Conservation (phyloP, 306 rosid species). For the Glycine soja region DNA sequence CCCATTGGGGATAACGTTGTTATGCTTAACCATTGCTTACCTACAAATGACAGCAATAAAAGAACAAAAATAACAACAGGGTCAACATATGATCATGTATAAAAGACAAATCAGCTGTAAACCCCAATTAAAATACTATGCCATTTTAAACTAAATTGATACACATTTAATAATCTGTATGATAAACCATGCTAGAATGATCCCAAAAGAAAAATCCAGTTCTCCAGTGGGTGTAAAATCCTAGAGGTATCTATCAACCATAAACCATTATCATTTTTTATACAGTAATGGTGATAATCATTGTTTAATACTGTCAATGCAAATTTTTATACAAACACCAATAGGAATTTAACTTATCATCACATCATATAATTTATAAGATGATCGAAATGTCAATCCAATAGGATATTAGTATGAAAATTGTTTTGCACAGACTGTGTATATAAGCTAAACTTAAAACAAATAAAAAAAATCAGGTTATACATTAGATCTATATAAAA, state of each 20-base stretch:
- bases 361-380: too few species aligned
- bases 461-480: not conserved
- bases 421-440: not conserved
- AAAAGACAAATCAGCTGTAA: not conserved
- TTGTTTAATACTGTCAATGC: not conserved
- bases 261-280: not conserved
- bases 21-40: constrained; percentile 72
- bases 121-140: not conserved
- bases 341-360: too few species aligned
- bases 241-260: not conserved
- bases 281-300: not conserved
- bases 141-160: too few species aligned
- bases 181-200: not conserved
- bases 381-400: too few species aligned
- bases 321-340: not conserved
- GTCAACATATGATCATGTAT: not conserved
- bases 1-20: constrained; percentile 64
- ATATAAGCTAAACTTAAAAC: not conserved
- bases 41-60: constrained; percentile 29
- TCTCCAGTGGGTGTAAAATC: not conserved
- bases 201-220: not conserved
- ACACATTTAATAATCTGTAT: not conserved
- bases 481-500: not conserved
- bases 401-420: too few species aligned
- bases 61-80: not conserved